Evolutionary conservation across 805 yeast genomes (phyloP), one percentile per base, ranked within the genome.

Genomic region (Metschnikowia corniflorae): DNA sequence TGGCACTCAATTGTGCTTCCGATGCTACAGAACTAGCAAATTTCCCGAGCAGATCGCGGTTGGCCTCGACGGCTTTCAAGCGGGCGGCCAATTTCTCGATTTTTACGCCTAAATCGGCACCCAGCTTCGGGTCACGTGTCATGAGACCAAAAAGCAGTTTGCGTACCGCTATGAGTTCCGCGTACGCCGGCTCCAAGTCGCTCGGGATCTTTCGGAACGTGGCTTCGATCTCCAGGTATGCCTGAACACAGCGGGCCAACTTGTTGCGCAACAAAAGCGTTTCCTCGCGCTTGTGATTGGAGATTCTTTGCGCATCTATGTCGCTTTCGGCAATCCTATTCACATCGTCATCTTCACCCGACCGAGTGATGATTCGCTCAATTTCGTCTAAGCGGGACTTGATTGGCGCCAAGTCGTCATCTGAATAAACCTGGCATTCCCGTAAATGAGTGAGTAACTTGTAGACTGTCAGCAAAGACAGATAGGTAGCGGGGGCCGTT

Each of bases 401-500:
- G 33, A 93, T 84, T 2, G 96, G 95, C 42, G 70, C 65, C 46
- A 88, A 71, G 58, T 93, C 98, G 49, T 83, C 85, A 38, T 77
- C 78, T 1, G 97, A 88, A 60, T 80, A 91, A 15, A 86, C 86
- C 37, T 79, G 80, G 33, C 86, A 77, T 55, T 86, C 96, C 46
- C 78, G 75, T 43, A 91, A 65, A 61, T 91, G 97, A 46, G 78
- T 85, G 48, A 93, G 69, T 40, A 93, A 65, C 49, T 93, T 78
- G 61, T 82, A 82, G 15, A 93, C 95, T 0, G 97, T 87, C 27
- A 88, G 73, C 27, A 91, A 65, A 3, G 95, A 85, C 5, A 95
- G 91, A 61, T 85, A 93, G 1, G 96, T 86, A 4, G 97, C 96
- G 1, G 97, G 96, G 1, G 96, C 95, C 23, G 87, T 75, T 49